Percentiles rank a stretch among this genome's conserved stretches.
phyloP scores from a whole-genome alignment of 345 rosid species.

The Erodium maritimum region DNA sequence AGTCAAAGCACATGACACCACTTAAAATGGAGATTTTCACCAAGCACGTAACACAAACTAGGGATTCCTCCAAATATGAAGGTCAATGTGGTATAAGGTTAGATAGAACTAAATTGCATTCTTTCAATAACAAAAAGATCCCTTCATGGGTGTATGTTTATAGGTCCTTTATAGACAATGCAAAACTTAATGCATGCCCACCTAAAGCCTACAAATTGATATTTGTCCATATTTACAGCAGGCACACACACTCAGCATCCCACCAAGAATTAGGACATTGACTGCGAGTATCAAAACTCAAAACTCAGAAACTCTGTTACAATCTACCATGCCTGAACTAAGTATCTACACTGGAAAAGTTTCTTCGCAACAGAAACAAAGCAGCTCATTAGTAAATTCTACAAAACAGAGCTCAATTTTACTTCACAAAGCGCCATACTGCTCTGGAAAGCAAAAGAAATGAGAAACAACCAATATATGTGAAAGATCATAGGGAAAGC shows the following conservation, averaged over 20 bases:
- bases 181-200: conserved; percentile 29
- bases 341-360: too few relatives aligned
- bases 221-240: conserved; percentile 60
- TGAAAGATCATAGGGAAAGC: background rate
- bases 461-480: too few relatives aligned
- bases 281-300: background rate
- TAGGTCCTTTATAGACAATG: conserved; percentile 34
- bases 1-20: background rate
- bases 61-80: background rate
- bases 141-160: background rate
- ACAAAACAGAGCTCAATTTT: background rate
- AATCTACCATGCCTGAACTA: too few relatives aligned
- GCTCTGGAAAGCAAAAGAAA: background rate
- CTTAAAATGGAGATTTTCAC: too few relatives aligned
- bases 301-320: background rate
- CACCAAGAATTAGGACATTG: conserved; percentile 58
- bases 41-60: too few relatives aligned
- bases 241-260: conserved; percentile 41
- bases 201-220: conserved; percentile 48
- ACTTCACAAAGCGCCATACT: background rate
- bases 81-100: background rate
- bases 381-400: too few relatives aligned
- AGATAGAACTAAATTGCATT: background rate
- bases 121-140: background rate
- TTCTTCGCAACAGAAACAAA: too few relatives aligned